Base-by-base conservation (phyloP, 768 basidiomycete genomes). In the Leccinum rimulosum region DNA sequence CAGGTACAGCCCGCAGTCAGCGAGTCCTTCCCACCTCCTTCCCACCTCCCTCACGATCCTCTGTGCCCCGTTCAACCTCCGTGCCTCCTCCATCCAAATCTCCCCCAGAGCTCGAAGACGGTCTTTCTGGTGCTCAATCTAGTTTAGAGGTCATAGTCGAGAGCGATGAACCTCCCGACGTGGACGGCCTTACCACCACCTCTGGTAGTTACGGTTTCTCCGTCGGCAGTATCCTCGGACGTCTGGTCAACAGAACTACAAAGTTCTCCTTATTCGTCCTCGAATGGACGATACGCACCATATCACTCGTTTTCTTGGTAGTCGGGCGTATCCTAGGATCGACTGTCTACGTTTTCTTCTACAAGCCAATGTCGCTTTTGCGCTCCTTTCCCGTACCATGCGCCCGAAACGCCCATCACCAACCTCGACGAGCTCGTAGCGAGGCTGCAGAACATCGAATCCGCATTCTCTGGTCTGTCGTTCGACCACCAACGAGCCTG, bases 61-160 rank as follows among this genome's bases (percentile, higher is more conserved):
- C 79, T 17, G 65, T 70, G 49, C 70, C 70, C 22, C 76, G 79
- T 33, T 60, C 22, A 22, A 22, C 66, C 19, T 80, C 82, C 14
- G 71, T 74, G 19, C 81, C 84, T 17, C 79, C 79, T 12, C 72
- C 76, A 35, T 57, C 73, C 63, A 58, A 64, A 51, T 31, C 56
- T 58, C 36, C 56, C 50, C 28, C 62, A 14, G 56, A 52, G 5
- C 40, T 60, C 7, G 55, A 70, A 14, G 65, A 74, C n/a, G 59
- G 66, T 10, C 67, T 70, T 7, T 63, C 69, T 38, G 77, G 82
- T 25, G 72, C 78, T 31, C 83, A 84, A 58, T 77, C 80, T 62
- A 80, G 82, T 2, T 78, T 91, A 27, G 74, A 82, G 25, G 82
- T 86, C 8, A 88, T 91, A 65, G 77, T 81, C 6, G 89, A 91